Base-by-base conservation (phyloP, 106 monocot species). In the Vanilla planifolia region DNA sequence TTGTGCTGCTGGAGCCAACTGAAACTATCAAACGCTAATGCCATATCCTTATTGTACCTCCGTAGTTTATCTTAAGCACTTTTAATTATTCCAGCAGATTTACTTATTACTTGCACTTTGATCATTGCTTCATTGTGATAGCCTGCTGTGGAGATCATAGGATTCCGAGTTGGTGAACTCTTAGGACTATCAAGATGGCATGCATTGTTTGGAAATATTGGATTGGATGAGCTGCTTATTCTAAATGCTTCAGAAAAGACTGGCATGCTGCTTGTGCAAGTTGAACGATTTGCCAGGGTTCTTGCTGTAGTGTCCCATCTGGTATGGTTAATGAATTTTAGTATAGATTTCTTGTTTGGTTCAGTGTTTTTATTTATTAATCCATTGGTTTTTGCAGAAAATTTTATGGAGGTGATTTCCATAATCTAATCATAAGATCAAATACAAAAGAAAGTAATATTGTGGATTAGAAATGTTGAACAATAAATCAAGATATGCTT, bases 71-170 rank as follows among this genome's bases (percentile, higher is more conserved):
- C 6, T 15, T n/a, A 45, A 45, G 13, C 32, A 28, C 27, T 5
- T 14, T 32, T 32, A 30, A 30, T 32, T 15, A 5, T 32, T 53
- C 4, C 24, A 30, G 11, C 30, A 28, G 3, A 15, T 29, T 30
- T 53, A 9, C 53, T 53, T 14, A 53, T 14, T 29, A 24, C n/a
- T 35, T 34, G 57, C 9, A 57, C 57, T 32, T 28, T 55, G 6
- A 43, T 6, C 33, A 0, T 61, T 8, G 9, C 29, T 45, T 67
- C 48, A 8, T 36, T 48, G 26, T 55, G 33, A 68, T 55, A 98
- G 98, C 98, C 98, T 85, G 87, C 98, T 69, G 76, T 82, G 52
- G 98, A 98, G 73, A 82, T 88, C 33, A 88, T 92, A 46, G 88
- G 70, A 52, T 98, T 98, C 60, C 79, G 98, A 80, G 68, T 88